Evolutionary conservation across 805 yeast genomes (phyloP), one percentile per base, ranked within the genome.

Genomic region (Metschnikowia drakensbergensis): DNA sequence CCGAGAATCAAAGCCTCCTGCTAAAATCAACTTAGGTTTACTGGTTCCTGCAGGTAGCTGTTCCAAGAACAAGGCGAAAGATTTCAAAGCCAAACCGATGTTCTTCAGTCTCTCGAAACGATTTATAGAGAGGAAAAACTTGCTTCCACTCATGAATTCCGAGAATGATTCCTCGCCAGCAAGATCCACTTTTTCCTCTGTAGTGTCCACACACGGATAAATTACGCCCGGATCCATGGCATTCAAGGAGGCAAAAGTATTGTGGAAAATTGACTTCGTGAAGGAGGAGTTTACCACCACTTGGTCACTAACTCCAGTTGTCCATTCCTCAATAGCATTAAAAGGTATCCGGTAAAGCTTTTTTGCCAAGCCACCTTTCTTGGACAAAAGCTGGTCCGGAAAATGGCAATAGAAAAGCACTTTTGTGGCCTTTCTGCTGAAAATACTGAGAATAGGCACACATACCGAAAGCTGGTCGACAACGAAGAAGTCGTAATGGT

Each of bases 321-420:
- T 78, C 68, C 86, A 74, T 56, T 88, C 89, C 67, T 94, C 99
- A 23, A 86, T 67, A n/a, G 69, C 55, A 65, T 94, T 96, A 65
- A 94, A 92, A 1, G 96, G 94, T 3, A 77, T 45, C 53, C 99
- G 74, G 66, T 94, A 94, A 0, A 86, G 43, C 51, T 67, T 70
- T 58, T 89, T 84, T 6, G 85, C 27, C 0, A 75, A 27, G 2
- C 83, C 70, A 3, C 76, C 70, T 46, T 84, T 83, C 17, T 71
- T 69, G 0, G 96, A 84, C 37, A 92, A 69, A 42, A 85, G 72
- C 61, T 86, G 85, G 65, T 94, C 99, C 0, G 99, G 99, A 65
- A 92, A 92, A 70, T 94, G 99, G 60, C 99, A 91, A 66, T 94
- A 94, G 62, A 92, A 94, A 45, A 94, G 67, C 3, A 87, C 76